phyloP scores from a whole-genome alignment of 495 filamentous ascomycete genomes.

The Saxophila tyrrhenica region DNA sequence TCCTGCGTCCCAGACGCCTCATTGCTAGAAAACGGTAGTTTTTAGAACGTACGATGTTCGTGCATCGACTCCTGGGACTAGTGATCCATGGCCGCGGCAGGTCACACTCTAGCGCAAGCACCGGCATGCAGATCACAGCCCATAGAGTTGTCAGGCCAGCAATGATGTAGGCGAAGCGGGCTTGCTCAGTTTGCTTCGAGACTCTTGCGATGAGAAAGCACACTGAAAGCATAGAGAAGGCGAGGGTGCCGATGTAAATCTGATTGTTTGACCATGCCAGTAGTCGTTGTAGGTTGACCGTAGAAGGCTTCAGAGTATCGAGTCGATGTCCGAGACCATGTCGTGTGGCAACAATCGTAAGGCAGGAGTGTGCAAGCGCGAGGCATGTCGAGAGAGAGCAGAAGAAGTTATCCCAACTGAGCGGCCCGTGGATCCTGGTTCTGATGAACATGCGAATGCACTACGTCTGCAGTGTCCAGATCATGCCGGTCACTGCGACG shows the following conservation, averaged over 20 bases:
- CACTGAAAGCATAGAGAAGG: slow-evolving; percentile 7
- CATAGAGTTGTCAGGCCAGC: background rate
- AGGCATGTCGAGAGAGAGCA: slow-evolving; percentile 8
- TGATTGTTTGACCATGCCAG: slow-evolving; percentile 3
- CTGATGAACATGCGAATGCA: slow-evolving; percentile 11
- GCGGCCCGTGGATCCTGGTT: slow-evolving; percentile 7
- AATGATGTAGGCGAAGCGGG: slow-evolving; percentile 2
- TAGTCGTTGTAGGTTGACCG: background rate
- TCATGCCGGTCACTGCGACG: slow-evolving; percentile 1
- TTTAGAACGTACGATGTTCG: slow-evolving; percentile 7
- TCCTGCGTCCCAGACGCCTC: background rate
- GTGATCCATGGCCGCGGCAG: slow-evolving; percentile 10
- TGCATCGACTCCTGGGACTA: background rate
- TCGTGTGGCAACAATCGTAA: background rate
- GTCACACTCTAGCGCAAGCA: slow-evolving; percentile 7
- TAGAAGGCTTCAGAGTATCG: background rate
- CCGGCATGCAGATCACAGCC: background rate
- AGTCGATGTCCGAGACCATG: slow-evolving; percentile 5
- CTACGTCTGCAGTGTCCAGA: background rate
- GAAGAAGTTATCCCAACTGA: slow-evolving; percentile 8
- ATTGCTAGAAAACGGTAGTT: too few species aligned
- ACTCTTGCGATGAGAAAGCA: slow-evolving; percentile 8
- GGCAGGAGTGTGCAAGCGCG: slow-evolving; percentile 2
- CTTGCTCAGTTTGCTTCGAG: background rate
- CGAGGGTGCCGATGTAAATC: background rate